phyloP scores from a whole-genome alignment of 305 asterid genomes.

The Plantago coronopus region DNA sequence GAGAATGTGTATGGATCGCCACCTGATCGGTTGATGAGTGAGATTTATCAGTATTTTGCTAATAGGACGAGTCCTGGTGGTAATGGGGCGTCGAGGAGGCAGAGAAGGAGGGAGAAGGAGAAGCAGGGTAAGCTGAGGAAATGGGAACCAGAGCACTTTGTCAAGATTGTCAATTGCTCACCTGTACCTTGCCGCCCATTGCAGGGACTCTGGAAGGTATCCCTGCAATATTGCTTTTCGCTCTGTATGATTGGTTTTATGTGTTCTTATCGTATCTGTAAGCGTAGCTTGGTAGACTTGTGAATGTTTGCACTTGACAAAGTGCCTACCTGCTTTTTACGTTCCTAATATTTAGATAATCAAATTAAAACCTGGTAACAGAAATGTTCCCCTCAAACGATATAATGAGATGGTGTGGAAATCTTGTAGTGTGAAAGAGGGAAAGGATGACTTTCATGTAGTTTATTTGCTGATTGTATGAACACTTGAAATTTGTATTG shows the following conservation, averaged over 20 bases:
- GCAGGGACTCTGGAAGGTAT: slow-evolving; percentile 98
- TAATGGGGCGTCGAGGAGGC: slow-evolving; percentile 76
- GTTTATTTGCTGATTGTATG: slow-evolving; percentile 4
- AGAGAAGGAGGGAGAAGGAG: slow-evolving; percentile 81
- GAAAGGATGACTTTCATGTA: background rate
- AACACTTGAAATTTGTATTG: no score
- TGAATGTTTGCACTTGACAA: no score
- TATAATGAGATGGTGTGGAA: slow-evolving; percentile 4
- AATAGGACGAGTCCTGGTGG: slow-evolving; percentile 78
- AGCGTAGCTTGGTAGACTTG: background rate
- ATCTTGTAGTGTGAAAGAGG: no score
- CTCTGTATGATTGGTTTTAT: background rate
- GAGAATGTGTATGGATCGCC: slow-evolving; percentile 67
- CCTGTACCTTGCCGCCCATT: slow-evolving; percentile 74
- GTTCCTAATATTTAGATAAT: slow-evolving; percentile 8
- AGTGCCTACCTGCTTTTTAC: background rate
- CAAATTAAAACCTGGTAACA: slow-evolving; percentile 1
- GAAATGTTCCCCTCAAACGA: background rate
- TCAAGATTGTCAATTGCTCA: slow-evolving; percentile 61
- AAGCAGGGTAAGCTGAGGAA: slow-evolving; percentile 57
- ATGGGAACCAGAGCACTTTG: slow-evolving; percentile 73
- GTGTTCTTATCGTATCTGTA: background rate
- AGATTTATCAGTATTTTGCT: slow-evolving; percentile 82
- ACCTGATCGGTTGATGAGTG: slow-evolving; percentile 59
- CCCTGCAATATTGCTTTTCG: slow-evolving; percentile 5